Evolutionary conservation across 2,329 filamentous ascomycete genomes (phyloP), one percentile per base, ranked within the genome.

Genomic region (Akanthomyces uredinophilus): DNA sequence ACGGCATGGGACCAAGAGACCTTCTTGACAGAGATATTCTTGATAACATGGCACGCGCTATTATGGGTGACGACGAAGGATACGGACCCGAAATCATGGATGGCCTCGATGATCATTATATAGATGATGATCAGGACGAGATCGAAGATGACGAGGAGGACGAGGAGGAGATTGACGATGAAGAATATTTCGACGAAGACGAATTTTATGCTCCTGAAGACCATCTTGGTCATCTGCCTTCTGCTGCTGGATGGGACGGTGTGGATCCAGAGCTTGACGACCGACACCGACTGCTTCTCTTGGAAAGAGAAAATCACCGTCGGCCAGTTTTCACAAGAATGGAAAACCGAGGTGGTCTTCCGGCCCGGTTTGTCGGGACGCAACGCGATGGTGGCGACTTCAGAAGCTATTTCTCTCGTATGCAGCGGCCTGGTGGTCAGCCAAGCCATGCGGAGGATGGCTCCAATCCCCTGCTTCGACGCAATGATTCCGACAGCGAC

Each of bases 401-500:
- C 68, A 77, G 79, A 49, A 81, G 73, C 66, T 80, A 79, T 64
- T 79, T 75, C 79, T 75, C 75, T 24, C 74, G 84, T 66, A 76
- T 80, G 64, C 82, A 86, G 68, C 80, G 85, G 62, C 74, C 82
- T 59, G 80, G 80, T 52, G 78, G 77, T 22, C 78, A 83, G 37
- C 77, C 83, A 58, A 46, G 39, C 22, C 81, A 81, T 32, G 81
- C 83, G 39, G 92, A 96, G 66, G 93, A 97, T 71, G 92, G 92
- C 4, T 82, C 87, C 24, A 97, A 98, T 70, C 94, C 94, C 49
- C 81, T 98, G 14, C 84, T 98, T 60, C 89, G 92, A 66, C 88
- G 91, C 51, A 74, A 71, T 53, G 76, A 78, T 24, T 69, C 75
- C 29, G 73, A 71, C 27, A 76, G 77, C 61, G 81, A 86, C 20